Evolutionary conservation across 2,329 filamentous ascomycete species (phyloP).

Genomic region (Parascedosporium putredinis): DNA sequence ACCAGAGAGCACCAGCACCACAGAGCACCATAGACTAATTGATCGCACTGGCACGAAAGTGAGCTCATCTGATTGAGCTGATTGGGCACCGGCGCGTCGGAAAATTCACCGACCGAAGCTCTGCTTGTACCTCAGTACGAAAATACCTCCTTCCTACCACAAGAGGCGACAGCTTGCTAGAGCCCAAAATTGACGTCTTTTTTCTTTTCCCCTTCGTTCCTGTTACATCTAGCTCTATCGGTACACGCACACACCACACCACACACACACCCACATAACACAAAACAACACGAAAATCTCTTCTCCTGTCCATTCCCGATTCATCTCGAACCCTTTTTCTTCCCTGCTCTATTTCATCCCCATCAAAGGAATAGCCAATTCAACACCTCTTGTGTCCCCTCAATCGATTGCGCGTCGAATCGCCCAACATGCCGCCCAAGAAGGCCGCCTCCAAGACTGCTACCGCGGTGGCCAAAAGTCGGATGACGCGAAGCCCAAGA

Average conservation of each 20-base stretch:
- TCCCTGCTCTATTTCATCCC: neutral
- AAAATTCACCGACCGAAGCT: neutral
- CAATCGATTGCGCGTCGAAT: neutral
- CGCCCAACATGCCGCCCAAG: neutral
- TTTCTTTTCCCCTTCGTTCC: no score
- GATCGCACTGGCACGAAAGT: no score
- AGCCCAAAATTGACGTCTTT: neutral
- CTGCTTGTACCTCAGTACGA: neutral
- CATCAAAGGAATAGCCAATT: neutral
- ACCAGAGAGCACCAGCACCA: no score
- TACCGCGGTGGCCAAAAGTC: slow-evolving; percentile 11
- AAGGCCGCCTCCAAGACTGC: slow-evolving; percentile 11
- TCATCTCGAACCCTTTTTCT: neutral
- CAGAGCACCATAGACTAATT: no score
- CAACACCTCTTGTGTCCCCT: neutral
- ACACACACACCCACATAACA: neutral
- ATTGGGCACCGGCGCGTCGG: slow-evolving; percentile 1
- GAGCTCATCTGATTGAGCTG: no score
- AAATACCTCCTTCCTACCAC: neutral
- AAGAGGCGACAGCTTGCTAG: neutral
- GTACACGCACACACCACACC: neutral
- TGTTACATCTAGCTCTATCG: no score
- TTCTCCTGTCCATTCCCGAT: neutral
- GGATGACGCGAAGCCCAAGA: slow-evolving; percentile 4
- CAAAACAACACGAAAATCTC: no score